phyloP scores from a whole-genome alignment of 2,329 filamentous ascomycete species.

The Fusarium proliferatum region DNA sequence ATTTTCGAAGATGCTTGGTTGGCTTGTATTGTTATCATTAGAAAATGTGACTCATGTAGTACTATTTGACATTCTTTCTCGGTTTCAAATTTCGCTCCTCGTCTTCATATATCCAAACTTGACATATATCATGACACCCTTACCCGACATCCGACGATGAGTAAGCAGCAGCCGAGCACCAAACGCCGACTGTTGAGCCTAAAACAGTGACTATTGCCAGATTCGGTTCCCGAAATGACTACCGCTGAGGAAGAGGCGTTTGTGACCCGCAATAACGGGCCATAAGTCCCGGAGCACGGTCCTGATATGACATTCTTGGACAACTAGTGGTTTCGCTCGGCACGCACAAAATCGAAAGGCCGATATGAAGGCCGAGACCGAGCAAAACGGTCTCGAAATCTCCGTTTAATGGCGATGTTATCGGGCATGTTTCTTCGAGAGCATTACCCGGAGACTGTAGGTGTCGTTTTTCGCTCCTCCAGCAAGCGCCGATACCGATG shows the following conservation, averaged over 20 bases:
- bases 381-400: not conserved
- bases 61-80: rapidly evolving
- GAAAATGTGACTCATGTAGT: not conserved
- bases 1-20: not conserved
- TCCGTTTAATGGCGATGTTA: not conserved
- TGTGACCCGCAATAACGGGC: not conserved
- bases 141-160: not conserved
- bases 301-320: not conserved
- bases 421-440: not conserved
- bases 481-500: not conserved
- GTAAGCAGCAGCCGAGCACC: not conserved
- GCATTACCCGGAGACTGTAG: no score
- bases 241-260: not conserved
- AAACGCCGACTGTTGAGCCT: not conserved
- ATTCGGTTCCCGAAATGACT: not conserved
- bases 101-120: not conserved
- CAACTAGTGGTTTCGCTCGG: not conserved
- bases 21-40: not conserved
- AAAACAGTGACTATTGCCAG: not conserved
- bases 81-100: no score
- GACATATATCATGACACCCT: not conserved
- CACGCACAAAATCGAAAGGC: not conserved
- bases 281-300: not conserved
- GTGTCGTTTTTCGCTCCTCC: not conserved
- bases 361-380: not conserved